These are phyloP conservation scores for Nitzschia sp. DNA, from an alignment of 108 stramenopile genomes.

Conservation along the genomic window DNA sequence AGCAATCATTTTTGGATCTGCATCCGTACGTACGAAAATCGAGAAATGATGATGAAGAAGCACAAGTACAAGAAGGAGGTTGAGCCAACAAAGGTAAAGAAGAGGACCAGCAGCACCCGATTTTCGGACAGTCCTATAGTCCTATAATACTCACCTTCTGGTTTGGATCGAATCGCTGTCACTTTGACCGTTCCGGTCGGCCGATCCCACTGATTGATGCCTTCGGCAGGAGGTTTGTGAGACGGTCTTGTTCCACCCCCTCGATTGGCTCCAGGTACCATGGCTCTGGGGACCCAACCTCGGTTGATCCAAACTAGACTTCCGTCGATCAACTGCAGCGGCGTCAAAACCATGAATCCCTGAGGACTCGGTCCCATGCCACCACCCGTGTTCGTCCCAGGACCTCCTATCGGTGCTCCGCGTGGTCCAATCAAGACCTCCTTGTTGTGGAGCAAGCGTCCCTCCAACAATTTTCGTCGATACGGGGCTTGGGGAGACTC, in stretches of 20 bases:
- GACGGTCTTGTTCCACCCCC: background rate
- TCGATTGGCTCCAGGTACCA: constrained; percentile 35
- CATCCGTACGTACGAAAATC: too few species aligned
- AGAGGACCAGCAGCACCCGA: too few species aligned
- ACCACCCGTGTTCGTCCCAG: constrained; percentile 13
- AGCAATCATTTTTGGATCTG: constrained; percentile 42
- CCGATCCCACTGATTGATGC: constrained; percentile 41
- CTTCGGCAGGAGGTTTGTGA: background rate
- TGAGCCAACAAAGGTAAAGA: too few species aligned
- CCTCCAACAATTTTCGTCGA: constrained; percentile 46
- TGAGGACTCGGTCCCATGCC: constrained; percentile 69
- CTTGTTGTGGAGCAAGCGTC: constrained; percentile 56
- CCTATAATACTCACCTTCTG: constrained; percentile 42
- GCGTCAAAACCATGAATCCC: constrained; percentile 80
- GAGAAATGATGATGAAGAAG: too few species aligned
- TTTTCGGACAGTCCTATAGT: too few species aligned
- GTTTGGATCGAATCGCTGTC: constrained; percentile 47
- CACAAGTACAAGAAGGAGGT: too few species aligned
- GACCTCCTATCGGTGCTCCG: constrained; percentile 64
- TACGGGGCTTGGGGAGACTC: constrained; percentile 30
- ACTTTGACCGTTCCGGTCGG: constrained; percentile 47
- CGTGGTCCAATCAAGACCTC: constrained; percentile 83
- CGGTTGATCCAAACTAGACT: constrained; percentile 77
- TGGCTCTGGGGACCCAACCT: constrained; percentile 81
- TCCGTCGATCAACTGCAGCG: constrained; percentile 47